These are phyloP conservation scores for Phytophthora rubi DNA, from an alignment of 352 stramenopile species.

Conservation along the genomic window DNA sequence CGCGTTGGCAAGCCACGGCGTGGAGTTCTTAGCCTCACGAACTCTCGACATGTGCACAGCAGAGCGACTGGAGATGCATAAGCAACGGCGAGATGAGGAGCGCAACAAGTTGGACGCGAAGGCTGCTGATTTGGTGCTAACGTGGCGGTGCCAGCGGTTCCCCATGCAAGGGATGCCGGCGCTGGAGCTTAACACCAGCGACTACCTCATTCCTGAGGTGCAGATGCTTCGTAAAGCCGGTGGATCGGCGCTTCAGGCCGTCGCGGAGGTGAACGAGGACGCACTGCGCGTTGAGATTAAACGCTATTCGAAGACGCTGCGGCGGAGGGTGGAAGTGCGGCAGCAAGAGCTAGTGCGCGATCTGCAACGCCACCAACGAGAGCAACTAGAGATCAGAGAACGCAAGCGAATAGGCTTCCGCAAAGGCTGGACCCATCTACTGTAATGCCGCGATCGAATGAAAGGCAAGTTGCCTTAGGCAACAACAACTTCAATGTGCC, in stretches of 20 bases:
- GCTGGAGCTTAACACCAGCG: constrained; percentile 43
- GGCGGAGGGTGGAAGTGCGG: constrained; percentile 41
- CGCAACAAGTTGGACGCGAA: constrained; percentile 25
- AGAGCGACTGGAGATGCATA: constrained; percentile 20
- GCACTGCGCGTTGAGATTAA: constrained; percentile 50
- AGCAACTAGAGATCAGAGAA: constrained; percentile 50
- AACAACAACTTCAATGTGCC: neutral
- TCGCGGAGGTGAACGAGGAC: constrained; percentile 42
- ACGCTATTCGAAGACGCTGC: constrained; percentile 48
- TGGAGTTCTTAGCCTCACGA: constrained; percentile 41
- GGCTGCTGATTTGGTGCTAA: constrained; percentile 38
- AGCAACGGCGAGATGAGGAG: constrained; percentile 16
- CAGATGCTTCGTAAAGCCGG: constrained; percentile 31
- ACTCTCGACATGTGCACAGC: constrained; percentile 16
- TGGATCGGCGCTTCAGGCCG: constrained; percentile 4
- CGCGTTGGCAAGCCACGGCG: constrained; percentile 56
- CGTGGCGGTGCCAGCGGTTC: constrained; percentile 57
- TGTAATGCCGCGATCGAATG: constrained; percentile 1
- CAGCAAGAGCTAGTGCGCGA: constrained; percentile 43
- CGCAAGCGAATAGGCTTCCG: constrained; percentile 42
- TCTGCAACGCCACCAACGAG: constrained; percentile 38
- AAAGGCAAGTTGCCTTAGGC: neutral
- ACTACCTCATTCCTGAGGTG: constrained; percentile 50
- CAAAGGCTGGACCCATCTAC: constrained; percentile 19
- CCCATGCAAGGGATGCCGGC: constrained; percentile 47